These are phyloP conservation scores for Spathaspora gorwiae DNA, from an alignment of 805 yeast species.

Conservation along the genomic window DNA sequence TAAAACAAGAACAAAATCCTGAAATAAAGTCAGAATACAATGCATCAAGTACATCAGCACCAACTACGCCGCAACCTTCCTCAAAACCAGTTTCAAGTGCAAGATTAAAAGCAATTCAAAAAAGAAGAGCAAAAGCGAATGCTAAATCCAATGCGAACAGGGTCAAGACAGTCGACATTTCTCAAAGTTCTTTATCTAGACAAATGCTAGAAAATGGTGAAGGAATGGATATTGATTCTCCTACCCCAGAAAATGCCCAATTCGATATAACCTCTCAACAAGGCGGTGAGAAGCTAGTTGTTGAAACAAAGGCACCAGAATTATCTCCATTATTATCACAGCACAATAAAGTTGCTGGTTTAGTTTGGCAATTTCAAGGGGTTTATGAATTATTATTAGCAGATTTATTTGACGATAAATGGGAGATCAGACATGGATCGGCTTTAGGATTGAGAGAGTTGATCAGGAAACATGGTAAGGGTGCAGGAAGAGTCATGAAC, in stretches of 20 bases:
- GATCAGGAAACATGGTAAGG: conserved; percentile 71
- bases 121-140: conserved; percentile 74
- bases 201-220: conserved; percentile 44
- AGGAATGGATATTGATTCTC: conserved; percentile 10
- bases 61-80: conserved; percentile 12
- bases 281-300: conserved; percentile 75
- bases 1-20: conserved; percentile 8
- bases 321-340: conserved; percentile 65
- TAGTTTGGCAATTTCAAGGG: conserved; percentile 93
- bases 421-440: conserved; percentile 97
- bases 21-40: conserved; percentile 11
- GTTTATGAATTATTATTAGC: conserved; percentile 75
- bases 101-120: conserved; percentile 90
- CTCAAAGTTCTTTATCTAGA: conserved; percentile 65
- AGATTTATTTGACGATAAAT: conserved; percentile 75
- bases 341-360: conserved; percentile 65
- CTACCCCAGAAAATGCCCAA: conserved; percentile 21
- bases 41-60: conserved; percentile 11
- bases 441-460: conserved; percentile 88
- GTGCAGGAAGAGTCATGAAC: conserved; percentile 79
- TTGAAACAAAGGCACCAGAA: conserved; percentile 69
- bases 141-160: conserved; percentile 49
- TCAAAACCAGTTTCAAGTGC: conserved; percentile 50
- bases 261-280: conserved; percentile 72
- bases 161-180: conserved; percentile 55